phyloP scores from a whole-genome alignment of 2,329 filamentous ascomycete genomes.

The Myriosclerotinia duriaeana region DNA sequence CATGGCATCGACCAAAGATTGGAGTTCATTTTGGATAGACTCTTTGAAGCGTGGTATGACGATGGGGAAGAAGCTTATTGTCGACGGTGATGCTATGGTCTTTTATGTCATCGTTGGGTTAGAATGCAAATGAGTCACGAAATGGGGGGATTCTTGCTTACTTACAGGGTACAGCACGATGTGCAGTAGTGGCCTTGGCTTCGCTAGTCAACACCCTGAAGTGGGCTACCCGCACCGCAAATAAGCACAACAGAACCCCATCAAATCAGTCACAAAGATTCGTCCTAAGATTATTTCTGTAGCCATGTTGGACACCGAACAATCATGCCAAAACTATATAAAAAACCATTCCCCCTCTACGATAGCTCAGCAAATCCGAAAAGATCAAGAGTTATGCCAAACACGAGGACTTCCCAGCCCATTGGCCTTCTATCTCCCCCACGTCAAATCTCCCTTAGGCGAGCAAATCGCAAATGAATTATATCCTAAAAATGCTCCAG shows the following conservation, averaged over 20 bases:
- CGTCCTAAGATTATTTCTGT: not conserved
- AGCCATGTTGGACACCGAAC: slow-evolving; percentile 12
- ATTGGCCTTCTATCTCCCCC: slow-evolving; percentile 26
- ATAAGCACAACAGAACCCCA: slow-evolving; percentile 1
- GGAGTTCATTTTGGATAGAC: not conserved
- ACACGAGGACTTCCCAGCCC: slow-evolving; percentile 25
- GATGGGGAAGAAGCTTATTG: too few relatives aligned
- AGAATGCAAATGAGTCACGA: not conserved
- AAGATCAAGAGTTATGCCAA: slow-evolving; percentile 26
- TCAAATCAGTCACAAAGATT: not conserved
- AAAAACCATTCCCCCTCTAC: slow-evolving; percentile 17
- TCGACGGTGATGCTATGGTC: not conserved
- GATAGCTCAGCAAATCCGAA: slow-evolving; percentile 27
- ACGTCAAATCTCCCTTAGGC: slow-evolving; percentile 6
- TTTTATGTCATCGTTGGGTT: not conserved
- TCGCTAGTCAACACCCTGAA: not conserved
- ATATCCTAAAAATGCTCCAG: slow-evolving; percentile 24
- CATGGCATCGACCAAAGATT: slow-evolving; percentile 1
- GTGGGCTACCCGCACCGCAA: not conserved
- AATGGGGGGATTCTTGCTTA: not conserved
- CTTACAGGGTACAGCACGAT: not conserved
- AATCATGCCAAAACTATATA: slow-evolving; percentile 21
- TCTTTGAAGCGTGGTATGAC: not conserved
- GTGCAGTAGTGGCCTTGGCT: not conserved
- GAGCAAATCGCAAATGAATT: slow-evolving; percentile 23